Evolutionary conservation across 306 rosid genomes (phyloP).

Genomic region (Castanea crenata): DNA sequence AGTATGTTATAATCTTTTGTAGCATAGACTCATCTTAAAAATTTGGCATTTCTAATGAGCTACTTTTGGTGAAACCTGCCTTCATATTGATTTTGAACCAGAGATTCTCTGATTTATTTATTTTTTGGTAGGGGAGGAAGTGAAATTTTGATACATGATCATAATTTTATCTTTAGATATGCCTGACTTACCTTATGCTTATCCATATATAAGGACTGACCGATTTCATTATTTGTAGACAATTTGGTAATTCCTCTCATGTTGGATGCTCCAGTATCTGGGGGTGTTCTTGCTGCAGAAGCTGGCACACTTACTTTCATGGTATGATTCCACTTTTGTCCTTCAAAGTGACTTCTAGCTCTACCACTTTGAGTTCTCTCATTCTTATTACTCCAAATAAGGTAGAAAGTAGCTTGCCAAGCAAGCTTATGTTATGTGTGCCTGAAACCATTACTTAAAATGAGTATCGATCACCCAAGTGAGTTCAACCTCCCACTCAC

Average conservation of each 20-base stretch:
- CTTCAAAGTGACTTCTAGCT: neutral
- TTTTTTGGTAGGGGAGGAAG: neutral
- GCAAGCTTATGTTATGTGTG: too few species aligned
- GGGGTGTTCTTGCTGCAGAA: conserved; percentile 94
- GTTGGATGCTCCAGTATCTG: conserved; percentile 98
- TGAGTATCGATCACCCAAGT: too few species aligned
- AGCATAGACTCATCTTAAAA: neutral
- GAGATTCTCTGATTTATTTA: neutral
- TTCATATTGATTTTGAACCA: neutral
- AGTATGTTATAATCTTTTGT: neutral
- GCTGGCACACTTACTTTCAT: conserved; percentile 88
- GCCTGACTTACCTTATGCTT: conserved; percentile 1
- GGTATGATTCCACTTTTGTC: conserved; percentile 45
- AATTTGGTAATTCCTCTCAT: conserved; percentile 50
- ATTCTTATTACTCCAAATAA: too few species aligned
- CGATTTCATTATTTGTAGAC: conserved; percentile 35
- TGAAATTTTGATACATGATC: neutral
- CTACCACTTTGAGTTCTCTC: too few species aligned
- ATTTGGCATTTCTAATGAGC: neutral
- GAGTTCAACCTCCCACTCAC: too few species aligned
- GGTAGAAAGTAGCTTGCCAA: too few species aligned
- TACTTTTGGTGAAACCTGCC: conserved; percentile 2
- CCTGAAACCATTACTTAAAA: too few species aligned
- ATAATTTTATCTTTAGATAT: conserved; percentile 12
- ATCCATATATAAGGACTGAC: conserved; percentile 11